A percentile compares a stretch with the other conserved stretches of the same genome.
Evolutionary conservation across 2,329 filamentous ascomycete species (phyloP).

Genomic region (Ceratocystis lukuohia): DNA sequence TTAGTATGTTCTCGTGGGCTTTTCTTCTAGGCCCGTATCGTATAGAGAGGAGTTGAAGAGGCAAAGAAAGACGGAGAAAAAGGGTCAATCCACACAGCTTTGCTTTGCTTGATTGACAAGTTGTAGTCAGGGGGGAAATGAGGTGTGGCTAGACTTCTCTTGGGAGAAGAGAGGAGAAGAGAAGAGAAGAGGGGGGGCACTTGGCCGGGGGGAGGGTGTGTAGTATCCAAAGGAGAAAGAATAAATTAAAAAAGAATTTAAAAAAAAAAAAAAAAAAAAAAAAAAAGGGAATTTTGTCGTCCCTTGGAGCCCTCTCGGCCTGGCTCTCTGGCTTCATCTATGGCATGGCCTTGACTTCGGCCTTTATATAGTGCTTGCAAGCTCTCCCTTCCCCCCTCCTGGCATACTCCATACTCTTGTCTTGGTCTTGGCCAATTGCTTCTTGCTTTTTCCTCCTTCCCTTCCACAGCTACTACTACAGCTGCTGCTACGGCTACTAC

Average conservation of each 20-base stretch:
- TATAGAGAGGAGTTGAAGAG: no score
- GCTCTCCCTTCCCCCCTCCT: no score
- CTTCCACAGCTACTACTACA: no score
- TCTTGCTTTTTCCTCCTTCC: no score
- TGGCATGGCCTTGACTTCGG: no score
- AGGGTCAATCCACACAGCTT: background rate
- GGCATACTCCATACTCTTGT: no score
- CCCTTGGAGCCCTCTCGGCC: background rate
- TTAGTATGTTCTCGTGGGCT: no score
- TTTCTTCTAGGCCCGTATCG: no score
- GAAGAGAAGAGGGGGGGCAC: background rate
- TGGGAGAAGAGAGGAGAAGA: slow-evolving; percentile 3
- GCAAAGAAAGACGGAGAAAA: slow-evolving; percentile 6
- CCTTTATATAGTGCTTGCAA: no score
- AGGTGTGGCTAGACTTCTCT: slow-evolving; percentile 7
- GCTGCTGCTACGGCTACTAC: no score
- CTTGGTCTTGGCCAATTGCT: no score
- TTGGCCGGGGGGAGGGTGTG: no score
- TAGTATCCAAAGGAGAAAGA: background rate
- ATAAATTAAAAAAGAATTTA: slow-evolving; percentile 6
- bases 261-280: background rate
- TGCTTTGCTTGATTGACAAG: slow-evolving; percentile 9
- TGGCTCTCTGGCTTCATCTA: background rate
- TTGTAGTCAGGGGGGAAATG: slow-evolving; percentile 13
- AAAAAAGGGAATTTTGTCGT: background rate